Evolutionary conservation across 768 basidiomycete genomes (phyloP), one percentile per base, ranked within the genome.

Genomic region (Boletus subcaerulescens): DNA sequence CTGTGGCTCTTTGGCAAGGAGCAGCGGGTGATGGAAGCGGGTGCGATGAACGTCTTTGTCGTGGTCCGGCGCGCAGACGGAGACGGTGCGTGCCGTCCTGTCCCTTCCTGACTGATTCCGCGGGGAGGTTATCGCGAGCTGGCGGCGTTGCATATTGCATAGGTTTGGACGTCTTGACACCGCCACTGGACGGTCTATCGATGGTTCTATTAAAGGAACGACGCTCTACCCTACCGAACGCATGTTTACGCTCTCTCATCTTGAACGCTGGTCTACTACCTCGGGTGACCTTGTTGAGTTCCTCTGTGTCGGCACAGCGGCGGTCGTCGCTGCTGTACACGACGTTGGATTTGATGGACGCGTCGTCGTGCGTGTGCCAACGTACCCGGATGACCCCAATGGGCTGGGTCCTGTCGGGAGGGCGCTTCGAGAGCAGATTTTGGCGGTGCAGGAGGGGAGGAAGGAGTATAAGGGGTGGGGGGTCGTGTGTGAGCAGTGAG

Each of bases 291-390:
- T 98, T 11, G 77, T 86, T 20, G 95, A 98, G 70, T 77, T 90
- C 14, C 91, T 98, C 64, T 88, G 89, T 44, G 81, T 89, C 32
- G 94, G 95, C 67, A 91, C 88, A 0, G 92, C 91, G 8, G 90
- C 83, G 32, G 81, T 92, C 53, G 85, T 93, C 50, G 85, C 80
- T 29, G 80, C 87, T 4, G 81, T 88, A 0, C 78, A 86, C 58
- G 81, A 78, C 49, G 87, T 94, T 62, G 93, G 91, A 15, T 90
- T 84, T 67, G 74, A 83, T 32, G 85, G 82, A 18, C 74, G 79
- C 62, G 85, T 86, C 52, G 74, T 90, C 41, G 74, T 89, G 32
- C 70, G 68, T 29, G 77, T 93, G 38, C 89, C 87, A 0, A 81
- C 79, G 12, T 83, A 85, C 14, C 22, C 50, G 1, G 29, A 12